These are phyloP conservation scores for Termitomyces sp. DNA, from an alignment of 768 basidiomycete species.

Conservation along the genomic window DNA sequence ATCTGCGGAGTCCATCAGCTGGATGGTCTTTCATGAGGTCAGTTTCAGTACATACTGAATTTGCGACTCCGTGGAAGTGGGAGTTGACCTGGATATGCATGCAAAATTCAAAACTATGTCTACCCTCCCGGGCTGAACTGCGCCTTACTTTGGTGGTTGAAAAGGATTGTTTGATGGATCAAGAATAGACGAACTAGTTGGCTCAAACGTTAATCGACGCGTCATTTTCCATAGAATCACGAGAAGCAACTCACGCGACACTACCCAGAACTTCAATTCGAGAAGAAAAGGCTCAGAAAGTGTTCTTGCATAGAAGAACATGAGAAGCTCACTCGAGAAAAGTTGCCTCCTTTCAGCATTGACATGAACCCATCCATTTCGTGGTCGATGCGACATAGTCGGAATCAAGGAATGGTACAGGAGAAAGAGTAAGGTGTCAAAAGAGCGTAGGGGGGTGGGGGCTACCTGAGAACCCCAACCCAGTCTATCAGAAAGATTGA, in stretches of 20 bases:
- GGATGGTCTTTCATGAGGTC: neutral
- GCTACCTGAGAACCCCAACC: neutral
- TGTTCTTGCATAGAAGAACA: neutral
- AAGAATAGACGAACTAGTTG: neutral
- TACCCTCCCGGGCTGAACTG: no score
- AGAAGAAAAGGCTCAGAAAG: neutral
- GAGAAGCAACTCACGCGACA: conserved; percentile 4
- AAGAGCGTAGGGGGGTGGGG: conserved; percentile 5
- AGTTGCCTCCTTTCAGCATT: conserved; percentile 3
- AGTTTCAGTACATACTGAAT: conserved; percentile 5
- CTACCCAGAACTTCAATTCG: neutral
- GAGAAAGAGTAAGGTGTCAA: conserved; percentile 1
- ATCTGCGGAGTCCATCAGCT: neutral
- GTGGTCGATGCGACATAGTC: conserved; percentile 7
- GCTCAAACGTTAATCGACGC: neutral
- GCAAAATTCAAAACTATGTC: neutral
- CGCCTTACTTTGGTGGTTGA: neutral
- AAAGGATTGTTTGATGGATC: neutral
- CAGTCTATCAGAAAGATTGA: neutral
- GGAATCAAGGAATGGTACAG: neutral
- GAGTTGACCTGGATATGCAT: neutral
- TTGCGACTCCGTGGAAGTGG: conserved; percentile 2
- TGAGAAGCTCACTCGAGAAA: neutral
- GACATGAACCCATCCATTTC: conserved; percentile 9
- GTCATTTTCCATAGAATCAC: neutral